Conservation (phyloP, 2,329 filamentous ascomycete species). For the Ophiostoma quercus region DNA sequence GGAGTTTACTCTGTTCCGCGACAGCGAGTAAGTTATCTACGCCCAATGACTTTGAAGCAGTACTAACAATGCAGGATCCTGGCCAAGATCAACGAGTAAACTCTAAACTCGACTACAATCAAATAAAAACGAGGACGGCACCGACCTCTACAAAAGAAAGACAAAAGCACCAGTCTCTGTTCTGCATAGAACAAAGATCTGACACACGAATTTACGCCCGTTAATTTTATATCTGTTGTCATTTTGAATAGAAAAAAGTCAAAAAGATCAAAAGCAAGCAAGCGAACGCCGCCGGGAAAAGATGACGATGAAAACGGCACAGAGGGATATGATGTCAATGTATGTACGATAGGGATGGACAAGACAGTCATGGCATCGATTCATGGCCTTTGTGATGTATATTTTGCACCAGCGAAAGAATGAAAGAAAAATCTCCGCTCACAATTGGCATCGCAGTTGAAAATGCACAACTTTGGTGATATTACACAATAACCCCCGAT, state of each 20-base stretch:
- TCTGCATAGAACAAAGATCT: not conserved
- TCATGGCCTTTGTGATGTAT: not conserved
- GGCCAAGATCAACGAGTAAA: constrained; percentile 98
- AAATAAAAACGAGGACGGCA: not conserved
- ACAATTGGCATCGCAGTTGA: not conserved
- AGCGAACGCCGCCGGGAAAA: not conserved
- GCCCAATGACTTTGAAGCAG: not conserved
- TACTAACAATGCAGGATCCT: constrained; percentile 61
- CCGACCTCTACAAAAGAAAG: not conserved
- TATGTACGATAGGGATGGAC: not conserved
- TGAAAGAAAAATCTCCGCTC: not conserved
- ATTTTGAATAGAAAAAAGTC: constrained; percentile 10
- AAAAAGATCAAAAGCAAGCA: not conserved
- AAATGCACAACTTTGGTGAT: not conserved
- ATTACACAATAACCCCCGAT: not conserved
- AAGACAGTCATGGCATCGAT: too few relatives aligned
- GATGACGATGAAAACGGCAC: not conserved
- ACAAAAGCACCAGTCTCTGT: constrained; percentile 10
- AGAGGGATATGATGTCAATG: not conserved
- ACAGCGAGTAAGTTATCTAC: constrained; percentile 77
- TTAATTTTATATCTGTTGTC: constrained; percentile 8
- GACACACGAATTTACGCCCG: constrained; percentile 14
- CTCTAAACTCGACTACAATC: constrained; percentile 25
- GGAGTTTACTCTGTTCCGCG: constrained; percentile 91
- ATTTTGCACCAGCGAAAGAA: not conserved